Evolutionary conservation across 2,329 filamentous ascomycete species (phyloP).

Genomic region (Akanthomyces uredinophilus): DNA sequence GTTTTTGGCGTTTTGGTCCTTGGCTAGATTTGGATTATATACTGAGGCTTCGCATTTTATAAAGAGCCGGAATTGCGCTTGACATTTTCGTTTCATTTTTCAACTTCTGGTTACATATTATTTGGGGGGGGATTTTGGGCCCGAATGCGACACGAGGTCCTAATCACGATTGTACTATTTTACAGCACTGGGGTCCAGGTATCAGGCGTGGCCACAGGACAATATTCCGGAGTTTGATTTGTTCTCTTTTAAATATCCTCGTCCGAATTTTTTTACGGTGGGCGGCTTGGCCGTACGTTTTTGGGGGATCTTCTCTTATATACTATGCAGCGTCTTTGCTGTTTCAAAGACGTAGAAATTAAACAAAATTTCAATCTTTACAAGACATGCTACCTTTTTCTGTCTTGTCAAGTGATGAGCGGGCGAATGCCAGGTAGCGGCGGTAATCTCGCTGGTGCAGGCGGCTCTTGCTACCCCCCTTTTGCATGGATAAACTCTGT

Average conservation of each 20-base stretch:
- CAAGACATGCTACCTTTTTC: neutral
- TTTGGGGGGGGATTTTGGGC: neutral
- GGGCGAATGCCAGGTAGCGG: too few species aligned
- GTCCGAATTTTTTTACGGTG: neutral
- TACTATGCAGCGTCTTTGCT: neutral
- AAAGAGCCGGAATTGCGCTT: neutral
- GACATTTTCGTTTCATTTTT: neutral
- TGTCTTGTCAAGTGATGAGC: too few species aligned
- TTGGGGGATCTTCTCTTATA: neutral
- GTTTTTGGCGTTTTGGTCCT: slow-evolving; percentile 36
- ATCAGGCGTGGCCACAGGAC: neutral
- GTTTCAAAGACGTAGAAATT: neutral
- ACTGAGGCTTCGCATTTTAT: slow-evolving; percentile 6
- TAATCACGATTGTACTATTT: slow-evolving; percentile 8
- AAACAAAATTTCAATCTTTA: neutral
- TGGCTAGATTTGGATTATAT: slow-evolving; percentile 19
- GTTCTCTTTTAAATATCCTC: neutral
- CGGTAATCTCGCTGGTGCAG: too few species aligned
- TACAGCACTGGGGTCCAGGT: neutral
- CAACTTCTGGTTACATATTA: neutral
- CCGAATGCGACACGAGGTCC: neutral
- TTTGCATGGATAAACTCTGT: too few species aligned
- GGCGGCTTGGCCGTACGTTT: neutral
- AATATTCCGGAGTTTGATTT: neutral
- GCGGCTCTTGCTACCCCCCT: too few species aligned